A percentile compares a stretch with the other conserved stretches of the same genome.
Evolutionary conservation across 495 filamentous ascomycete genomes (phyloP).

Genomic region (Hamigera avellanea): DNA sequence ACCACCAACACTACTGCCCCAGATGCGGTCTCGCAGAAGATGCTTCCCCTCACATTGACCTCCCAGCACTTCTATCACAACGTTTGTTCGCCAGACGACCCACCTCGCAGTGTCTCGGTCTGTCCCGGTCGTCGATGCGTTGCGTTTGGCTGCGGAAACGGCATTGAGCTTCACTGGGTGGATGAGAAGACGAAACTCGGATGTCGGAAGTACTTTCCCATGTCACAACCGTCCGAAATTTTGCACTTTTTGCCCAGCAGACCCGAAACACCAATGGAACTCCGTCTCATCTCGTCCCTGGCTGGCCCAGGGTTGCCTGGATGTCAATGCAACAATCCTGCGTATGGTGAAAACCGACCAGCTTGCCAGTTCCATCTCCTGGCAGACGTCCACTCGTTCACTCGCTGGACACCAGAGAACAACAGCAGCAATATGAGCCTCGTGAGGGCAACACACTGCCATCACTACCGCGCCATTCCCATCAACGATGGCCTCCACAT

Average conservation of each 20-base stretch:
- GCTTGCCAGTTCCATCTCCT: slow-evolving; percentile 22
- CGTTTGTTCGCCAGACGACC: slow-evolving; percentile 53
- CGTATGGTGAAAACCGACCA: slow-evolving; percentile 12
- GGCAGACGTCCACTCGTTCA: slow-evolving; percentile 16
- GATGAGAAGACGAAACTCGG: slow-evolving; percentile 49
- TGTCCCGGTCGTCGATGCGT: slow-evolving; percentile 57
- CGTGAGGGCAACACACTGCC: slow-evolving; percentile 34
- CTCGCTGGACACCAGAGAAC: slow-evolving; percentile 12
- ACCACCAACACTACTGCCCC: not conserved
- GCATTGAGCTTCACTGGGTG: slow-evolving; percentile 65
- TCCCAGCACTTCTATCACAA: slow-evolving; percentile 37
- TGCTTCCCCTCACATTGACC: slow-evolving; percentile 14
- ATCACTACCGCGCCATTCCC: slow-evolving; percentile 59
- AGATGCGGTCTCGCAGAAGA: slow-evolving; percentile 2
- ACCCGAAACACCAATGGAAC: slow-evolving; percentile 26
- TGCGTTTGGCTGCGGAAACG: slow-evolving; percentile 56
- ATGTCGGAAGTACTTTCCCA: slow-evolving; percentile 51
- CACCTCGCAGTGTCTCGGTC: slow-evolving; percentile 55
- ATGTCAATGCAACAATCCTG: slow-evolving; percentile 21
- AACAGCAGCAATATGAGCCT: slow-evolving; percentile 16
- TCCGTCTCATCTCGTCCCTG: slow-evolving; percentile 60
- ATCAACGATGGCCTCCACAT: slow-evolving; percentile 60
- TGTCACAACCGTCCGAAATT: slow-evolving; percentile 53
- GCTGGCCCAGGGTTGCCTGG: slow-evolving; percentile 33
- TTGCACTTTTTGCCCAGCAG: slow-evolving; percentile 55